Conservation (phyloP, 164 flowering plant genomes). For the Aristolochia contorta region DNA sequence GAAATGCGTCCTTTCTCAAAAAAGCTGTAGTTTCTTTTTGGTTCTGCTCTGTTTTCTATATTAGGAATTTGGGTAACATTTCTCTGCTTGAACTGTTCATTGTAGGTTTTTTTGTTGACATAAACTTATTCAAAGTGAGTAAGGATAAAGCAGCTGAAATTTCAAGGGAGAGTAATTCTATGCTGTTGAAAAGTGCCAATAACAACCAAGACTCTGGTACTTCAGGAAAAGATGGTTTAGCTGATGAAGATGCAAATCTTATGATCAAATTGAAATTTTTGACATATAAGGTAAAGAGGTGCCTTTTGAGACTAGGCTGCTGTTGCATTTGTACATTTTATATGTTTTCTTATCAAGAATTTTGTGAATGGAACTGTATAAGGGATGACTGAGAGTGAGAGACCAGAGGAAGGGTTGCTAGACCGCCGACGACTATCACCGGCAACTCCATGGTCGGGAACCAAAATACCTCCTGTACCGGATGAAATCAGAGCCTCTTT, state of each 20-base stretch:
- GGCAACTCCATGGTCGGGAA: too few relatives aligned
- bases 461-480: too few relatives aligned
- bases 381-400: too few relatives aligned
- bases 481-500: too few relatives aligned
- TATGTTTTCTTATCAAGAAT: too few relatives aligned
- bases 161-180: slow-evolving; percentile 17
- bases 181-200: slow-evolving; percentile 17
- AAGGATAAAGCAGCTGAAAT: slow-evolving; percentile 53
- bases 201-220: slow-evolving; percentile 17
- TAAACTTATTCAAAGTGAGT: slow-evolving; percentile 69
- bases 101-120: slow-evolving; percentile 86
- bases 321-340: neutral
- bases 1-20: too few relatives aligned
- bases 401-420: too few relatives aligned
- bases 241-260: slow-evolving; percentile 87
- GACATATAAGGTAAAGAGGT: slow-evolving; percentile 63
- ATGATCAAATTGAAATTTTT: slow-evolving; percentile 94
- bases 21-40: neutral
- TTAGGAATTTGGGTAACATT: neutral
- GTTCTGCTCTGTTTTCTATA: neutral
- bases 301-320: too few relatives aligned
- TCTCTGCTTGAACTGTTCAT: neutral
- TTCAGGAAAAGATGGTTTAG: slow-evolving; percentile 42
- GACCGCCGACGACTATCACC: too few relatives aligned
- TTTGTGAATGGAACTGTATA: neutral